These are phyloP conservation scores for Hansenula lynferdii DNA, from an alignment of 1,139 yeast species.

Conservation along the genomic window DNA sequence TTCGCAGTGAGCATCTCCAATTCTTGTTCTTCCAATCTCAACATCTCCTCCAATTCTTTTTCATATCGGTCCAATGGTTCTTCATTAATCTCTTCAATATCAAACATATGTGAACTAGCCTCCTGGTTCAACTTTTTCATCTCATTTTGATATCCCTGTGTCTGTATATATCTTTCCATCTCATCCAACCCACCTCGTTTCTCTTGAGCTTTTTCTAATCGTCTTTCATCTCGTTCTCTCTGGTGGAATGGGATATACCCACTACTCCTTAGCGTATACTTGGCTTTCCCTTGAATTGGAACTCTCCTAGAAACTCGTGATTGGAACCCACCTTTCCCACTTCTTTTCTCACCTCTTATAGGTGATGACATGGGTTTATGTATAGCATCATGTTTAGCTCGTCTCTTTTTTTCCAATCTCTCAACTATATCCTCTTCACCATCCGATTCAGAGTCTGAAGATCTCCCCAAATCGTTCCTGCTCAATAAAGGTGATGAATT, in stretches of 20 bases:
- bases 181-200: constrained; percentile 12
- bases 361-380: constrained; percentile 13
- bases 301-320: constrained; percentile 4
- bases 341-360: constrained; percentile 1
- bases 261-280: constrained; percentile 11
- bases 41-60: constrained; percentile 6
- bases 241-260: constrained; percentile 11
- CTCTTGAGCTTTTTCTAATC: constrained; percentile 4
- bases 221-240: constrained; percentile 2
- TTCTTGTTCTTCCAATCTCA: constrained; percentile 4
- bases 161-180: constrained; percentile 10
- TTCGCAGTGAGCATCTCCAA: constrained; percentile 7
- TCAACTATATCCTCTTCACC: constrained; percentile 2
- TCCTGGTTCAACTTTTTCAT: constrained; percentile 3
- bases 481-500: neutral
- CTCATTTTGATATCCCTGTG: constrained; percentile 1
- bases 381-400: neutral
- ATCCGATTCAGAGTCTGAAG: constrained; percentile 3
- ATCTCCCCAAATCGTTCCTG: neutral
- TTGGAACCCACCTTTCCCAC: constrained; percentile 1
- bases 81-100: constrained; percentile 4
- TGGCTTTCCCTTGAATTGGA: too few relatives aligned
- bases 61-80: constrained; percentile 1
- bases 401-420: constrained; percentile 3
- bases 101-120: constrained; percentile 4